Percentiles rank a stretch among this genome's conserved stretches.
phyloP scores from a whole-genome alignment of 2,329 filamentous ascomycete species.

The Penicillium brasilianum region DNA sequence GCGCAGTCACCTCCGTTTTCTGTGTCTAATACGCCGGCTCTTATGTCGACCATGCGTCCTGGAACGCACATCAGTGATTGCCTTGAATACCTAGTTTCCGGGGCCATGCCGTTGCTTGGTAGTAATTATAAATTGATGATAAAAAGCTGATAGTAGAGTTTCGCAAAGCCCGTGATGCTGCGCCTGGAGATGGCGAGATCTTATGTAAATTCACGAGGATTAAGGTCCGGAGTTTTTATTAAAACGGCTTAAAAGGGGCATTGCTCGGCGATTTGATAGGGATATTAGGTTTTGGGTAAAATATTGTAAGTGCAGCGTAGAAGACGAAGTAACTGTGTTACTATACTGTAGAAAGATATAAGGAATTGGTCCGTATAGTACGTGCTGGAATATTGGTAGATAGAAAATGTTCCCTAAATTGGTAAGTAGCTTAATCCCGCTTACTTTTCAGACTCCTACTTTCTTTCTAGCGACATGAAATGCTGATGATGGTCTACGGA shows the following conservation, averaged over 20 bases:
- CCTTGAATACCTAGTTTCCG: slow-evolving; percentile 30
- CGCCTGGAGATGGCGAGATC: slow-evolving; percentile 7
- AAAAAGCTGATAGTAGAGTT: slow-evolving; percentile 29
- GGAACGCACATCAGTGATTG: slow-evolving; percentile 11
- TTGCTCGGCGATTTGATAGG: slow-evolving; percentile 2
- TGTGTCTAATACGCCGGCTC: slow-evolving; percentile 12
- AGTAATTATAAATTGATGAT: slow-evolving; percentile 30
- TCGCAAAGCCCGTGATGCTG: slow-evolving; percentile 31
- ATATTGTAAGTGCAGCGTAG: neutral
- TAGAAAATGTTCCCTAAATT: no score
- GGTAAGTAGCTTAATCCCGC: no score
- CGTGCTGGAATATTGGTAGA: no score
- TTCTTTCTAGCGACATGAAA: no score
- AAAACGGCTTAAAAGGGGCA: slow-evolving; percentile 1
- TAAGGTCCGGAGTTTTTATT: neutral
- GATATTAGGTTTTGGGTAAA: slow-evolving; percentile 1
- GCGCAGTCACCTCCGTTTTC: slow-evolving; percentile 18
- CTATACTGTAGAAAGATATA: no score
- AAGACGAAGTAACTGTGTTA: neutral
- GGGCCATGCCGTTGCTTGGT: slow-evolving; percentile 34
- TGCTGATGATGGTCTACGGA: no score
- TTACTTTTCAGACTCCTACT: no score
- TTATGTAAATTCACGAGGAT: slow-evolving; percentile 6
- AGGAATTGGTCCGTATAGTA: no score
- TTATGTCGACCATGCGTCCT: slow-evolving; percentile 13